Conservation (phyloP, 345 rosid genomes). For the Brassica incana region DNA sequence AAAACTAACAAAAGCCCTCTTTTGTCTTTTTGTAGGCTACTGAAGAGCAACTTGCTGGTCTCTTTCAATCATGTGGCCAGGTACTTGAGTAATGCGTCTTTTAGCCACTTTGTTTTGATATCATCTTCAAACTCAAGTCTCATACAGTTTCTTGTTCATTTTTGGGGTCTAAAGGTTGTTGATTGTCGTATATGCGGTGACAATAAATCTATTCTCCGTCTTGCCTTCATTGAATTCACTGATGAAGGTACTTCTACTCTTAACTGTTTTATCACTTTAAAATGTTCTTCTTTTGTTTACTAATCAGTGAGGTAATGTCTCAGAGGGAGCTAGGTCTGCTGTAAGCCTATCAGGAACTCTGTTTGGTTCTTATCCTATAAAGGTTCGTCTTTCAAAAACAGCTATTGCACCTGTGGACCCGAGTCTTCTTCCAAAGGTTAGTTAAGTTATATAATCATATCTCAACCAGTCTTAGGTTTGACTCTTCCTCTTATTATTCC, state of each 20-base stretch:
- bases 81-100: conserved; percentile 36
- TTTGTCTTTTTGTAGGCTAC: conserved; percentile 56
- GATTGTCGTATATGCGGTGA: conserved; percentile 96
- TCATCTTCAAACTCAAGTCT: not conserved
- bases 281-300: no score
- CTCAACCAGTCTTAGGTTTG: not conserved
- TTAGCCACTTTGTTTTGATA: conserved; percentile 13
- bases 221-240: conserved; percentile 71
- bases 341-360: no score
- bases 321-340: no score
- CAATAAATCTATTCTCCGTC: conserved; percentile 52
- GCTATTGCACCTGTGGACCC: conserved; percentile 47
- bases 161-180: conserved; percentile 47
- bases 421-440: conserved; percentile 67
- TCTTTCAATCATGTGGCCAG: conserved; percentile 79
- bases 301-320: no score
- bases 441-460: not conserved
- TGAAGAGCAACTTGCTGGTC: conserved; percentile 89
- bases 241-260: no score
- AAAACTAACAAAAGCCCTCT: not conserved
- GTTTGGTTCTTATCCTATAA: no score
- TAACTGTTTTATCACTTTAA: no score
- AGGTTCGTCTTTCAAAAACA: conserved; percentile 14
- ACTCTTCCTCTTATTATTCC: not conserved
- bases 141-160: not conserved